phyloP scores from a whole-genome alignment of 2,329 filamentous ascomycete genomes.

The Cladosporium sp. region DNA sequence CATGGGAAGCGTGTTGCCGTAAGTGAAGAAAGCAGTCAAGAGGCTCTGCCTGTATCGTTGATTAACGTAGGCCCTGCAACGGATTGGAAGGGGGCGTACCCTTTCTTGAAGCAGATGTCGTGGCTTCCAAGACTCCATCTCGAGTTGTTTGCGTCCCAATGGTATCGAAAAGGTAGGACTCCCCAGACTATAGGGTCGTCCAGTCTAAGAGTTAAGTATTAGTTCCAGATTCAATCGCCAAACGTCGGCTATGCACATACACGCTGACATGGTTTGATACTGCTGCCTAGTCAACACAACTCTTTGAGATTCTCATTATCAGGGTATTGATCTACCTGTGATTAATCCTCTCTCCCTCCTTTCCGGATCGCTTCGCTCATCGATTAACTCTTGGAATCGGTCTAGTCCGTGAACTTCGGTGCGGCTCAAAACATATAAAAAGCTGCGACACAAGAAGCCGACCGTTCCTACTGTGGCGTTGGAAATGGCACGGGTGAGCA shows the following conservation, averaged over 20 bases:
- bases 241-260: constrained; percentile 55
- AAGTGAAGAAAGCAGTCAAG: constrained; percentile 74
- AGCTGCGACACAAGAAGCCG: constrained; percentile 65
- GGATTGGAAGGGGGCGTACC: constrained; percentile 48
- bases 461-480: constrained; percentile 69
- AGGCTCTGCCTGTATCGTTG: constrained; percentile 45
- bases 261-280: constrained; percentile 87
- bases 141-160: constrained; percentile 67
- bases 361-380: constrained; percentile 64
- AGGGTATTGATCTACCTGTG: constrained; percentile 50
- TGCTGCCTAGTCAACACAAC: constrained; percentile 6
- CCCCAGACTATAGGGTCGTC: constrained; percentile 97
- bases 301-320: constrained; percentile 2
- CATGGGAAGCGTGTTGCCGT: constrained; percentile 86
- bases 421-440: constrained; percentile 69
- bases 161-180: constrained; percentile 70
- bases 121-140: constrained; percentile 90
- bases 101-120: constrained; percentile 90
- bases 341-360: constrained; percentile 71
- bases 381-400: constrained; percentile 69
- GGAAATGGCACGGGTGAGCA: constrained; percentile 71
- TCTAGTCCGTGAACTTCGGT: constrained; percentile 75
- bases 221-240: background rate
- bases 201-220: constrained; percentile 53
- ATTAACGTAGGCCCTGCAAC: background rate